A percentile compares a stretch with the other conserved stretches of the same genome.
phyloP scores from a whole-genome alignment of 768 basidiomycete genomes.

The Russula brevipes region DNA sequence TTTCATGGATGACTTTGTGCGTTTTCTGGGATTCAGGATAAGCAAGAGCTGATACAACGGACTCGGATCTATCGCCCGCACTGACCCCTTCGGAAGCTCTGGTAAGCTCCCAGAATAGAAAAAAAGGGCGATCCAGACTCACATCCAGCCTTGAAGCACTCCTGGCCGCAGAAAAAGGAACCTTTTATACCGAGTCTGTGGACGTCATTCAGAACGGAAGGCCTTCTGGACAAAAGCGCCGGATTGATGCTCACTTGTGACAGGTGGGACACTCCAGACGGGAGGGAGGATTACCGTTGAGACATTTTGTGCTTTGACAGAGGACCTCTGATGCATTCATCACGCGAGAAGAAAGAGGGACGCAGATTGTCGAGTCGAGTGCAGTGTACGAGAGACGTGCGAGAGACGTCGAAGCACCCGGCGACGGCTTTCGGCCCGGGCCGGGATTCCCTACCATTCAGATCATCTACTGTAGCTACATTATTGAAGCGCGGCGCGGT shows the following conservation, averaged over 20 bases:
- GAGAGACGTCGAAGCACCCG: too few relatives aligned
- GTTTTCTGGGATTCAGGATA: slow-evolving; percentile 51
- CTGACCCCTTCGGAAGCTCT: slow-evolving; percentile 16
- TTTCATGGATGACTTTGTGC: slow-evolving; percentile 72
- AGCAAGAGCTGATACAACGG: neutral
- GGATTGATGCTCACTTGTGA: slow-evolving; percentile 59
- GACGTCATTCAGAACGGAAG: slow-evolving; percentile 14
- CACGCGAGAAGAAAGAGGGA: neutral
- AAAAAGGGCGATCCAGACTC: slow-evolving; percentile 34
- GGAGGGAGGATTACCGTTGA: slow-evolving; percentile 80
- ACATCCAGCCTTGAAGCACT: slow-evolving; percentile 96
- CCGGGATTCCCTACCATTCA: neutral
- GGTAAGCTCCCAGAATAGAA: slow-evolving; percentile 20
- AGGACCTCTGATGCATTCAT: slow-evolving; percentile 41
- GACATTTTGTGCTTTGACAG: slow-evolving; percentile 69
- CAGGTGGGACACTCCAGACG: slow-evolving; percentile 91
- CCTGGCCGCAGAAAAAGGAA: slow-evolving; percentile 90
- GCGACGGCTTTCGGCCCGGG: slow-evolving; percentile 16
- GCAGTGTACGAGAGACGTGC: too few relatives aligned
- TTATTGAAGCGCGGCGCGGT: neutral
- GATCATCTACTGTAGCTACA: neutral
- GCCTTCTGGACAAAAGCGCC: neutral
- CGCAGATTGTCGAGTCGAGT: too few relatives aligned
- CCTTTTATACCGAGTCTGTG: slow-evolving; percentile 71
- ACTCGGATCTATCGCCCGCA: slow-evolving; percentile 31